A percentile compares a stretch with the other conserved stretches of the same genome.
These are phyloP conservation scores for Oryza rufipogon DNA, from an alignment of 176 grass and related monocot species.

Conservation along the genomic window DNA sequence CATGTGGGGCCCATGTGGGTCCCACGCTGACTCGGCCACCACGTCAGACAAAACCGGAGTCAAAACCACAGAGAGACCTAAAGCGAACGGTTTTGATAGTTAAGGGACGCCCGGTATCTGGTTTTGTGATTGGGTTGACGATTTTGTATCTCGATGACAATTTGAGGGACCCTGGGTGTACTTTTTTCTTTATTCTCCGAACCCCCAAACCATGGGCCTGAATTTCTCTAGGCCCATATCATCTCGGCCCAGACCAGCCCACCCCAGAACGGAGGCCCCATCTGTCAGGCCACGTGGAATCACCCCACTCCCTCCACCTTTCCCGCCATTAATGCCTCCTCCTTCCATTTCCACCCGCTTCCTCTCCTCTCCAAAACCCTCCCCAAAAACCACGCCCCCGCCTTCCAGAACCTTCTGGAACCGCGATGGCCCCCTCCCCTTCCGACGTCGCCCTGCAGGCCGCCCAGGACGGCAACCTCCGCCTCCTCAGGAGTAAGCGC, in stretches of 20 bases:
- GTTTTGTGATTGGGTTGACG: too few species aligned
- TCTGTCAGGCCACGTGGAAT: neutral
- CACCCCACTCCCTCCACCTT: neutral
- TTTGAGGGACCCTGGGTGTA: too few species aligned
- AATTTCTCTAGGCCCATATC: neutral
- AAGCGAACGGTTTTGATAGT: too few species aligned
- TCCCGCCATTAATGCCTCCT: neutral
- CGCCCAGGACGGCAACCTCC: constrained; percentile 10
- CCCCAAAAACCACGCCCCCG: too few species aligned
- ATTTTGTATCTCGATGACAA: too few species aligned
- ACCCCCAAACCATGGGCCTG: neutral
- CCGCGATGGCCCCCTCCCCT: neutral
- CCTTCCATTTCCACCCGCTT: neutral
- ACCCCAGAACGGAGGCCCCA: neutral
- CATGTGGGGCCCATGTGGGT: too few species aligned
- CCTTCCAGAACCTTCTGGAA: neutral
- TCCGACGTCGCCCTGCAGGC: constrained; percentile 22
- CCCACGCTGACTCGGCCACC: too few species aligned
- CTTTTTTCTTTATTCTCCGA: neutral
- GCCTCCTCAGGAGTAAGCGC: constrained; percentile 43
- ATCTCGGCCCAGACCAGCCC: neutral
- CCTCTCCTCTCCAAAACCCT: neutral
- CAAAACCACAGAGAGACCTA: too few species aligned
- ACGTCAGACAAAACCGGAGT: too few species aligned
- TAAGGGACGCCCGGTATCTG: too few species aligned